Base-by-base conservation (phyloP, 306 rosid species). In the Rosa chinensis region DNA sequence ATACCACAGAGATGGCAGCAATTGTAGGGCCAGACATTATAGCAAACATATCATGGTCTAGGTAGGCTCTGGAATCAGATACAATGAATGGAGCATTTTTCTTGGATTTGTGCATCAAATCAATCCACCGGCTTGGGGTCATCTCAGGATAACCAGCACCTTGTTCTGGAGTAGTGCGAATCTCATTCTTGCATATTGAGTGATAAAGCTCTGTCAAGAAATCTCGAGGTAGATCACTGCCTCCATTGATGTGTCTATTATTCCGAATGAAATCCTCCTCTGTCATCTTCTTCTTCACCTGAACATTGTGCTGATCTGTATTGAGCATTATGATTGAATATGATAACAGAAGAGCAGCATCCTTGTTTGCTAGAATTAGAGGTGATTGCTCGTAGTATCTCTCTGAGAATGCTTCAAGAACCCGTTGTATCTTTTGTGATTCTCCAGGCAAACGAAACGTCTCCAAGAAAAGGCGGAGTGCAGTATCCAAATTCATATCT, bases 321-420 rank as follows among this genome's bases (percentile, higher is more conserved):
- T 95, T 95, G 12, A 95, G 99, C 96, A 95, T 79, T 83, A 93
- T 95, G 85, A 95, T 80, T 3, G 99, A 91, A 82, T 95, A 95
- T 43, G 99, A 93, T 70, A 93, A 85, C 66, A 95, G 83, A 71
- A 95, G 92, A 85, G 99, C 99, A 80, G 98, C 98, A 83, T 95
- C 99, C 92, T 25, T 95, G 85, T 95, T 95, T 44, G 91, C 96
- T 45, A 95, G 92, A 78, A 93, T 89, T 74, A 82, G 94, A 37
- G 96, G 97, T 21, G 98, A 95, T 72, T 95, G 98, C 84, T 90
- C 99, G 81, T 93, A 95, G 80, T 91, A 95, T 91, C 98, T 93
- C 89, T 93, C 99, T 72, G 99, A 95, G 84, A 95, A 95, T 78
- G 99, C 98, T 88, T 95, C 99, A 74, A 95, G 98, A 77, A 95